Percentiles rank a stretch among this genome's conserved stretches.
phyloP scores from a whole-genome alignment of 768 basidiomycete species.

The Kwoniella heveanensis region DNA sequence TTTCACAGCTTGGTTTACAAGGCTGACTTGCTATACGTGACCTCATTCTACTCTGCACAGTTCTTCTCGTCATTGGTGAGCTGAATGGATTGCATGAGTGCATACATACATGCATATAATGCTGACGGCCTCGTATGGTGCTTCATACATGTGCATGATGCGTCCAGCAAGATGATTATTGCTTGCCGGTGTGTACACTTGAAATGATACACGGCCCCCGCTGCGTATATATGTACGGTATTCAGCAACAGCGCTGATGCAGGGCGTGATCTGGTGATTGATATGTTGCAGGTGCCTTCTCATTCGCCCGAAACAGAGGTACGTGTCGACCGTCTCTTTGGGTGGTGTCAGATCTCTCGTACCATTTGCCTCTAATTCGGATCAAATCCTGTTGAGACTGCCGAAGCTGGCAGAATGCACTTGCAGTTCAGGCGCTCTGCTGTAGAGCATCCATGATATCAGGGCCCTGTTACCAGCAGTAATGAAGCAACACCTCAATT shows the following conservation, averaged over 20 bases:
- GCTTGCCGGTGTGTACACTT: slow-evolving; percentile 21
- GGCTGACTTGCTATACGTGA: neutral
- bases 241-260: neutral
- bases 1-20: neutral
- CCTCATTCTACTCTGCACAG: neutral
- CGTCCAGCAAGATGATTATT: slow-evolving; percentile 30
- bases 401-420: no score
- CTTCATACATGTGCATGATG: neutral
- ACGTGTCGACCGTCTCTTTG: slow-evolving; percentile 1
- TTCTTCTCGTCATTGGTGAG: slow-evolving; percentile 14
- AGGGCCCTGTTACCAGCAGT: no score
- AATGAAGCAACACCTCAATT: no score
- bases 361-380: no score
- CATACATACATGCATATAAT: neutral
- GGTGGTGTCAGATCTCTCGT: neutral
- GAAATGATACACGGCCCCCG: no score
- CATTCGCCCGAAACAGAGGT: slow-evolving; percentile 29
- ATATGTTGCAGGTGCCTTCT: slow-evolving; percentile 24
- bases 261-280: neutral
- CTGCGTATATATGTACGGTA: no score
- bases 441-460: no score
- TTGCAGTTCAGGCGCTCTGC: no score
- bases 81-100: no score
- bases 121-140: no score
- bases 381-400: no score